These are phyloP conservation scores for Suhomyces faveliae DNA, from an alignment of 805 yeast species.

Conservation along the genomic window DNA sequence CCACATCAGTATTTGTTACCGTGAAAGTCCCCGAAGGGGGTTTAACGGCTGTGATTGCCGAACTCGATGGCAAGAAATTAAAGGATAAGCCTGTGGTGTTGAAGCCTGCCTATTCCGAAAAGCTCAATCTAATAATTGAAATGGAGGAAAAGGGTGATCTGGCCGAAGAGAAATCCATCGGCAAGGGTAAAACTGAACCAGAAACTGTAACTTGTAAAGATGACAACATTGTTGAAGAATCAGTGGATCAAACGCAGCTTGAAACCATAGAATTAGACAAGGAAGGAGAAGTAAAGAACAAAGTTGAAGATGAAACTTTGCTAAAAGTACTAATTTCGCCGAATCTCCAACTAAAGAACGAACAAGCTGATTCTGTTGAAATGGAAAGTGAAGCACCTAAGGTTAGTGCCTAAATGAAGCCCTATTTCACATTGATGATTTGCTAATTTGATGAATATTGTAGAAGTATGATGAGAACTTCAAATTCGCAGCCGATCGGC, in stretches of 20 bases:
- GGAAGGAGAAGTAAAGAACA: background rate
- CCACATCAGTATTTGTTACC: slow-evolving; percentile 12
- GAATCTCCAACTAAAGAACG: background rate
- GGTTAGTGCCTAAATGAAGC: background rate
- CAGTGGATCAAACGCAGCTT: background rate
- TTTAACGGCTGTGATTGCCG: slow-evolving; percentile 42
- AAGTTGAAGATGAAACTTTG: background rate
- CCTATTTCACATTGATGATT: background rate
- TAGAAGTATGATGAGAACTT: too few species aligned
- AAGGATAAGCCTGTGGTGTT: slow-evolving; percentile 19
- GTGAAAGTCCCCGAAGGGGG: slow-evolving; percentile 36
- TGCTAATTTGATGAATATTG: too few species aligned
- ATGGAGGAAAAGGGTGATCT: background rate
- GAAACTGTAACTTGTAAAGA: background rate
- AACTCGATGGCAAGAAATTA: slow-evolving; percentile 36
- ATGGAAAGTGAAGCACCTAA: background rate
- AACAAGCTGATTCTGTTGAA: background rate
- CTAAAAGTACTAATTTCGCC: background rate
- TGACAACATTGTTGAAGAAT: background rate
- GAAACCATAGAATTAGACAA: background rate
- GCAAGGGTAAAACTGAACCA: too few species aligned
- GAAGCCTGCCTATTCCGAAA: slow-evolving; percentile 3
- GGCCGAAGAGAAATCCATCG: background rate
- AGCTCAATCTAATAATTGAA: background rate
- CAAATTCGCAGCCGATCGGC: too few species aligned